Percentiles rank a stretch among this genome's conserved stretches.
phyloP scores from a whole-genome alignment of 768 basidiomycete genomes.

The Suillus americanus region DNA sequence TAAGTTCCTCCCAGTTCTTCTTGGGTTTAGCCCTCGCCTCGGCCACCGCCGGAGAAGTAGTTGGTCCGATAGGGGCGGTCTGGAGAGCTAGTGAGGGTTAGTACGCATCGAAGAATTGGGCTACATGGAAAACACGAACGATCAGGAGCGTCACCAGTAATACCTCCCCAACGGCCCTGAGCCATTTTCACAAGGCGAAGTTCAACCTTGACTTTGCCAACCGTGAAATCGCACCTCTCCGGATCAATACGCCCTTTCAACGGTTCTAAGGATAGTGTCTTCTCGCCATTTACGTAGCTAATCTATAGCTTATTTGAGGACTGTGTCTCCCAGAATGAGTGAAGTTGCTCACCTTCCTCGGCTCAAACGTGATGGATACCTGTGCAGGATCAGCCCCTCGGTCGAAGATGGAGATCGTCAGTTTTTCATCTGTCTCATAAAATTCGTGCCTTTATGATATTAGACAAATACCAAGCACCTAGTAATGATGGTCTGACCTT shows the following conservation, averaged over 20 bases:
- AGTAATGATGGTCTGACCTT: constrained; percentile 20
- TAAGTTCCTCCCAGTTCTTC: constrained; percentile 93
- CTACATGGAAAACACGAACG: constrained; percentile 42
- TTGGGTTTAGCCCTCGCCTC: constrained; percentile 36
- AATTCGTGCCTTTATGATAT: constrained; percentile 66
- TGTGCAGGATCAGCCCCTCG: constrained; percentile 66
- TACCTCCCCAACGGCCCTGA: constrained; percentile 68
- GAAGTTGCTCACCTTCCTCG: constrained; percentile 51
- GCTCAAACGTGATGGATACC: constrained; percentile 62
- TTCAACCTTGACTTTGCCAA: constrained; percentile 89
- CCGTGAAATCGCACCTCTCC: constrained; percentile 56
- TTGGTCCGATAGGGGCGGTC: constrained; percentile 23
- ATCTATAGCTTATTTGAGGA: constrained; percentile 10
- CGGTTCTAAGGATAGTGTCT: constrained; percentile 70
- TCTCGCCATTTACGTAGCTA: constrained; percentile 65
- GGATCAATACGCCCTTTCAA: constrained; percentile 80
- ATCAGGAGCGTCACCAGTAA: constrained; percentile 77
- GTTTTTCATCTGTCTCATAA: constrained; percentile 79
- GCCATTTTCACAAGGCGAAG: constrained; percentile 70
- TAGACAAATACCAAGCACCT: background rate
- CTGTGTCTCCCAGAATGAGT: background rate
- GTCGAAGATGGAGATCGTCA: constrained; percentile 78
- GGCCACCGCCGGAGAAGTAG: constrained; percentile 37
- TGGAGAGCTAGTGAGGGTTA: constrained; percentile 19
- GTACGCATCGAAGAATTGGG: constrained; percentile 2